Evolutionary conservation across 306 rosid genomes (phyloP), one percentile per base, ranked within the genome.

Genomic region (Prunus kanzakura): DNA sequence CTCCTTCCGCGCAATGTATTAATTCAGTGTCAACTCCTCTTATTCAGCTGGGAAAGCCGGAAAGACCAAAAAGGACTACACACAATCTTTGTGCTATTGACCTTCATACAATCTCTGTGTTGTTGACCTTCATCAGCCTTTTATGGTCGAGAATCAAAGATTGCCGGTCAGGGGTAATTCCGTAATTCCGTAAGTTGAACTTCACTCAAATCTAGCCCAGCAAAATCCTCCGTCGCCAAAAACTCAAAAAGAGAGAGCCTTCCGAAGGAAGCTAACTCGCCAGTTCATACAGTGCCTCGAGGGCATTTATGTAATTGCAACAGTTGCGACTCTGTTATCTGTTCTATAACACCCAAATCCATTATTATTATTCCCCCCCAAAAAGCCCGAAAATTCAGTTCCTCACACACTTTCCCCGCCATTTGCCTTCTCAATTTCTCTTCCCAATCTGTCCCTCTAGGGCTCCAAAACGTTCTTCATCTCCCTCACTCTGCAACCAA

Each of bases 371-470:
- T 0, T 52, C 69, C 58, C 46, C 25, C 19, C 75, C 41, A 35
- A 78, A 82, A 72, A 80, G 63, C 85, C 87, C 74, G 73, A 79
- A 45, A 72, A 38, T 74, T 86, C 77, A 76, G 75, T 66, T 73
- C 80, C 79, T 77, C 58, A 67, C 85, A 50, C 80, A 73, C 75
- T 83, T 90, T 87, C 94, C 98, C 97, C 98, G 98, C 98, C 98
- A 94, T 81, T 88, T 85, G 86, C 81, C 67, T 91, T 65, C 69
- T 41, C 77, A 78, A 60, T 62, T 86, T 82, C 58, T 79, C 64
- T 84, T 72, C 84, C 90, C 81, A 46, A 88, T 35, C 41, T 35
- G 41, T 35, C 41, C 41, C 82, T 85, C 87, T 88, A 88, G 91
- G 93, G 90, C 84, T 88, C 81, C 72, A 27, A 73, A 64, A 64